A percentile compares a stretch with the other conserved stretches of the same genome.
Conservation (phyloP, 2,329 filamentous ascomycete genomes). For the Dactylellina drechsleri region DNA sequence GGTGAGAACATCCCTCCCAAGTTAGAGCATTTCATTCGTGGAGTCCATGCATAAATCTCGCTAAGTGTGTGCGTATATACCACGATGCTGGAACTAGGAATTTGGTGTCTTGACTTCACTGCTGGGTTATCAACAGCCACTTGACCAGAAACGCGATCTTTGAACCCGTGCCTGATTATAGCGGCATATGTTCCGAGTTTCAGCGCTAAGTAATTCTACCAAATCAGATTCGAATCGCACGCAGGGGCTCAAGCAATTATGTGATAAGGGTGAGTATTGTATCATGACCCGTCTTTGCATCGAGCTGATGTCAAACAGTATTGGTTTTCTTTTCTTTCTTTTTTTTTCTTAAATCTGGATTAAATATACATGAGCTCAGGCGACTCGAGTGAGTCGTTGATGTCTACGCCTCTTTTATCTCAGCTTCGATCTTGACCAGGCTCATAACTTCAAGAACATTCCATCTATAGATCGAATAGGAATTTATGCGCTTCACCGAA, state of each 20-base stretch:
- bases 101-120: too few relatives aligned
- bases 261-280: not conserved
- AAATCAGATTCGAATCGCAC: slow-evolving; percentile 15
- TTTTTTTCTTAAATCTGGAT: not conserved
- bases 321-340: too few relatives aligned
- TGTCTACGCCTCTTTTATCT: not conserved
- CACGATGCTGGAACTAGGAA: too few relatives aligned
- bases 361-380: too few relatives aligned
- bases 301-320: not conserved
- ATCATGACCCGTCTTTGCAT: not conserved
- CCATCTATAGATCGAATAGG: not conserved
- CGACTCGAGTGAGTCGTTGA: not conserved
- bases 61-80: too few relatives aligned
- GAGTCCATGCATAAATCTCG: too few relatives aligned
- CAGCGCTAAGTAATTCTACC: not conserved
- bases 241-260: not conserved
- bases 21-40: too few relatives aligned
- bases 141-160: too few relatives aligned
- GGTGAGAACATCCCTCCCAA: too few relatives aligned
- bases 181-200: too few relatives aligned
- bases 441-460: not conserved
- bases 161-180: too few relatives aligned
- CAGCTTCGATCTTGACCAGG: not conserved
- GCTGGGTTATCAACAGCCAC: too few relatives aligned
- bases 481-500: not conserved